Base-by-base conservation (phyloP, 208 protist species). In the Novymonas esmeraldas region DNA sequence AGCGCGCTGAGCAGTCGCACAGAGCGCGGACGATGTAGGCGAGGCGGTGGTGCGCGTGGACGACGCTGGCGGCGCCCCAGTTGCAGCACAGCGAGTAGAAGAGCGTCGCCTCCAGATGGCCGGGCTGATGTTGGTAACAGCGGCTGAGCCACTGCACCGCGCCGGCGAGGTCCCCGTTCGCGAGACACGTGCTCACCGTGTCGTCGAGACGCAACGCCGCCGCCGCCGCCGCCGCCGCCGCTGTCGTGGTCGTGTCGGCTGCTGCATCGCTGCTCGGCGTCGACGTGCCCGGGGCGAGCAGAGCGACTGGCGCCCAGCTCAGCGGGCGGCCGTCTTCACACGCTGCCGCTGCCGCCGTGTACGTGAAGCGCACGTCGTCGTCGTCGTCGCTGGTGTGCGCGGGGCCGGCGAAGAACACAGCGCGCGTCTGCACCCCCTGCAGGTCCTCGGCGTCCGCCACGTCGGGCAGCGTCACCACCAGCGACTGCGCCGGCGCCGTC, bases 401-500 rank as follows among this genome's bases (percentile, higher is more conserved):
- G 10, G 51, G 39, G n/a, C 45, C 57, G 49, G 64, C 63, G 52
- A 91, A 92, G 70, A 95, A 93, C 13, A 95, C 44, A 31, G 81
- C 82, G 52, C 86, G 90, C 4, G 73, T 84, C 49, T 88, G 74
- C 16, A 93, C 76, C 9, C 78, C 72, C 62, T 95, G 90, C 60
- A 93, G 73, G 33, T 92, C 83, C 26, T 64, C 74, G 33, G 87
- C 76, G 24, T 85, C 73, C 41, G 46, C 49, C 24, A 95, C 87
- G 42, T 89, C 87, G 0, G 90, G 88, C 44, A 95, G 84, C 22
- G 87, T 92, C 11, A 94, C 60, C 13, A 95, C 73, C 61, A 92
- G 67, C 31, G 70, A 55, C 38, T 76, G 33, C 26, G 7, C 26
- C 10, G 65, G 42, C 6, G 55, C 49, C 6, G 55, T 44, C 3